A percentile compares a stretch with the other conserved stretches of the same genome.
These are phyloP conservation scores for Castanea crenata DNA, from an alignment of 306 rosid species.

Conservation along the genomic window DNA sequence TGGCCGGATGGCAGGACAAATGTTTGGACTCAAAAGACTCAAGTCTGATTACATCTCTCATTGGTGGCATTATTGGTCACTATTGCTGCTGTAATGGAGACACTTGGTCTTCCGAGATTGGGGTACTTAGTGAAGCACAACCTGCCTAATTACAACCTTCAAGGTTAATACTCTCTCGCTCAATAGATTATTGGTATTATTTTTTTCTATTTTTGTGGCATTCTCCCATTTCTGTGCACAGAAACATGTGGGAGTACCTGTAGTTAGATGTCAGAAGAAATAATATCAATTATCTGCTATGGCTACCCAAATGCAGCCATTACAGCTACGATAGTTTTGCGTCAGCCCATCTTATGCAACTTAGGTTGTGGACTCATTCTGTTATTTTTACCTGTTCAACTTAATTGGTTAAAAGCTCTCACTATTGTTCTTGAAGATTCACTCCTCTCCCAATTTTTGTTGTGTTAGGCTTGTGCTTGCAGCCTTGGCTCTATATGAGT, in stretches of 20 bases:
- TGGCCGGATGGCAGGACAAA: constrained; percentile 54
- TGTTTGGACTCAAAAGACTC: constrained; percentile 78
- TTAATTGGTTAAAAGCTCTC: not conserved
- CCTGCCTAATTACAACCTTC: constrained; percentile 84
- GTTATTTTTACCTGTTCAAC: not conserved
- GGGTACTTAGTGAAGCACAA: constrained; percentile 72
- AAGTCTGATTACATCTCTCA: constrained; percentile 55
- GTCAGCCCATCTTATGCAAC: not conserved
- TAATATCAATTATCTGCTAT: not conserved
- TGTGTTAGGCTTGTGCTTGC: not conserved
- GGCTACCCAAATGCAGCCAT: not conserved
- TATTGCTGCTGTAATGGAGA: constrained; percentile 94
- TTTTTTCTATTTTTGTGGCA: not conserved
- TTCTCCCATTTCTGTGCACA: not conserved
- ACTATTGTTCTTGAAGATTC: not conserved
- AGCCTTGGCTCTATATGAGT: not conserved
- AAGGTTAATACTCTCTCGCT: constrained; percentile 52
- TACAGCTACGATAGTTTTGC: not conserved
- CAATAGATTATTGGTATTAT: not conserved
- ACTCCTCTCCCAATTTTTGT: not conserved
- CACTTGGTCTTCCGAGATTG: constrained; percentile 98
- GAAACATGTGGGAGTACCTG: not conserved
- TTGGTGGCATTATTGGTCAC: constrained; percentile 87
- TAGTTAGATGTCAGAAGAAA: not conserved
- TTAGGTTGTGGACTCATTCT: not conserved